Conservation (phyloP, 805 yeast species). For the Tetrapisispora pingtungensis region DNA sequence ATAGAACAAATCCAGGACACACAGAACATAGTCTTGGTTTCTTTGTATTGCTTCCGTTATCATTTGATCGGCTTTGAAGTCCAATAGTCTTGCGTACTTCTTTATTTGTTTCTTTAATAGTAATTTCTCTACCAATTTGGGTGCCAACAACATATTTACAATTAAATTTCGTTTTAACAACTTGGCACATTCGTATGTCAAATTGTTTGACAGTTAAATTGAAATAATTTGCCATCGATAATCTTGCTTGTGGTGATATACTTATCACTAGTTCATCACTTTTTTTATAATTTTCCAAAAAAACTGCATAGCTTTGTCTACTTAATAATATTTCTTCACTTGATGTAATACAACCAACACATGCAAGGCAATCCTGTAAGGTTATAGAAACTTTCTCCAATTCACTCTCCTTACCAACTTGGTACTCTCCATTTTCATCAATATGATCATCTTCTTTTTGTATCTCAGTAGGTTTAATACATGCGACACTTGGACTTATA, state of each 20-base stretch:
- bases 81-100: slow-evolving; percentile 11
- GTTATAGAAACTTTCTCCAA: slow-evolving; percentile 80
- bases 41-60: neutral
- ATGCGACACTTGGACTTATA: slow-evolving; percentile 88
- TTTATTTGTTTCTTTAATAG: slow-evolving; percentile 44
- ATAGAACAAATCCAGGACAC: slow-evolving; percentile 95
- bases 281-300: slow-evolving; percentile 43
- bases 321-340: slow-evolving; percentile 93
- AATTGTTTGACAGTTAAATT: slow-evolving; percentile 39
- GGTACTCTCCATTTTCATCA: slow-evolving; percentile 38
- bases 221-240: slow-evolving; percentile 65
- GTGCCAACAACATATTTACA: slow-evolving; percentile 74
- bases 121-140: slow-evolving; percentile 65
- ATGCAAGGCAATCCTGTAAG: slow-evolving; percentile 87
- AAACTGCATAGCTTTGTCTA: slow-evolving; percentile 77
- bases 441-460: slow-evolving; percentile 14
- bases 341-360: slow-evolving; percentile 93
- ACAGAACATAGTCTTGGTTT: slow-evolving; percentile 57
- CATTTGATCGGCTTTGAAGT: neutral
- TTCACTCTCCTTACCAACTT: slow-evolving; percentile 51
- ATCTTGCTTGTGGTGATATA: slow-evolving; percentile 76
- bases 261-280: slow-evolving; percentile 52
- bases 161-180: slow-evolving; percentile 49
- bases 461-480: slow-evolving; percentile 68
- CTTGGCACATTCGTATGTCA: slow-evolving; percentile 50